phyloP scores from a whole-genome alignment of 805 yeast species.

The Cyberlindnera veronae region DNA sequence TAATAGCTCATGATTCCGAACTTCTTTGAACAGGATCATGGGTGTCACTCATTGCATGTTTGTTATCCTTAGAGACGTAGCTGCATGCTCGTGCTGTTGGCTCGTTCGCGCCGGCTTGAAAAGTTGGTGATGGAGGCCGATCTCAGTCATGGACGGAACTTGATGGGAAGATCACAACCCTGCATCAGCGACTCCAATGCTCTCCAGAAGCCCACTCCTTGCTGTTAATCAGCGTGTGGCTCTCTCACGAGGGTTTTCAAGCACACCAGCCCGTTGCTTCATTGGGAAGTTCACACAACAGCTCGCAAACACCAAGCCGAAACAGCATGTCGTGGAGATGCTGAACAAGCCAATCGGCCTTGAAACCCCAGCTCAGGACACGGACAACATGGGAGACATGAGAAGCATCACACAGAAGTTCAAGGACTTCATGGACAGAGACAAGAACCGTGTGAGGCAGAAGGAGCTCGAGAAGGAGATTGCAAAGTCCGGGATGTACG shows the following conservation, averaged over 20 bases:
- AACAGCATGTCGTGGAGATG: slow-evolving; percentile 31
- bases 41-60: too few relatives aligned
- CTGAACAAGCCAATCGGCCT: slow-evolving; percentile 48
- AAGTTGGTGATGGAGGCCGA: too few relatives aligned
- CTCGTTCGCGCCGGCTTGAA: too few relatives aligned
- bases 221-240: not conserved
- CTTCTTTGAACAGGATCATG: too few relatives aligned
- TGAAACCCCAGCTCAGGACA: slow-evolving; percentile 32
- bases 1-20: too few relatives aligned
- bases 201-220: not conserved
- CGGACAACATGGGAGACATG: slow-evolving; percentile 40
- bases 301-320: slow-evolving; percentile 35
- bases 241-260: slow-evolving; percentile 12
- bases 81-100: too few relatives aligned
- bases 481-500: slow-evolving; percentile 64
- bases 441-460: slow-evolving; percentile 44
- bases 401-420: slow-evolving; percentile 35
- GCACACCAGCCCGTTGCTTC: slow-evolving; percentile 13
- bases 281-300: slow-evolving; percentile 34
- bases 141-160: too few relatives aligned
- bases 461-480: slow-evolving; percentile 59
- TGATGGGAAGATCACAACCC: too few relatives aligned
- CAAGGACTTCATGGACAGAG: slow-evolving; percentile 46
- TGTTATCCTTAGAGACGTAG: too few relatives aligned
- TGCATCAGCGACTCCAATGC: not conserved